These are phyloP conservation scores for Phoenix roebelenii DNA, from an alignment of 176 grass and related monocot genomes.

Conservation along the genomic window DNA sequence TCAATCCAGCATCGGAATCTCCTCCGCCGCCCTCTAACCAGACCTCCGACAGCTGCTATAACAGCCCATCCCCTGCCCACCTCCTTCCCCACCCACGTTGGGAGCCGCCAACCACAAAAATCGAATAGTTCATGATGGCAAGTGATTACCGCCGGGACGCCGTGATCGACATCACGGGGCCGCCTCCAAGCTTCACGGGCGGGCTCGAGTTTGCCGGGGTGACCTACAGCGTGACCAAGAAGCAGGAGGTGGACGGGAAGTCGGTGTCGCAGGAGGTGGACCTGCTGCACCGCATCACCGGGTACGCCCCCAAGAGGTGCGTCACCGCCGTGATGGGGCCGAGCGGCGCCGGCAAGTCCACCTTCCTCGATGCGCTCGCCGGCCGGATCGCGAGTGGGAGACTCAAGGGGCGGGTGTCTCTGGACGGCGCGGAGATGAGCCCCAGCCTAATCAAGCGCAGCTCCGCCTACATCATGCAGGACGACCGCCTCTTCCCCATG, in stretches of 20 bases:
- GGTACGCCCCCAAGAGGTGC: slow-evolving; percentile 57
- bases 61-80: no score
- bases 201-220: slow-evolving; percentile 51
- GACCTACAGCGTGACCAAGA: slow-evolving; percentile 44
- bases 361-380: slow-evolving; percentile 66
- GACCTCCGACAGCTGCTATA: no score
- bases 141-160: slow-evolving; percentile 12
- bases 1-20: no score
- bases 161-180: slow-evolving; percentile 23
- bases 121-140: no score
- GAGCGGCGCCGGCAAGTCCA: slow-evolving; percentile 77
- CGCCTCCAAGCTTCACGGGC: slow-evolving; percentile 27
- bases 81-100: no score
- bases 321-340: slow-evolving; percentile 61
- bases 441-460: slow-evolving; percentile 50
- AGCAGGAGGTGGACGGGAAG: slow-evolving; percentile 46
- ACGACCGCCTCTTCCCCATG: slow-evolving; percentile 76
- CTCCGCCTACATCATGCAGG: slow-evolving; percentile 84
- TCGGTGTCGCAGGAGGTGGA: slow-evolving; percentile 54
- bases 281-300: slow-evolving; percentile 54
- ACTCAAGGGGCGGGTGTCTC: slow-evolving; percentile 49
- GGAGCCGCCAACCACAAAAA: no score
- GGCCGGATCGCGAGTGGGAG: slow-evolving; percentile 37
- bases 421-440: slow-evolving; percentile 45
- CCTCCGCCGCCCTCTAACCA: no score